A percentile compares a stretch with the other conserved stretches of the same genome.
phyloP scores from a whole-genome alignment of 495 filamentous ascomycete genomes.

The Sordaria brevicollis region DNA sequence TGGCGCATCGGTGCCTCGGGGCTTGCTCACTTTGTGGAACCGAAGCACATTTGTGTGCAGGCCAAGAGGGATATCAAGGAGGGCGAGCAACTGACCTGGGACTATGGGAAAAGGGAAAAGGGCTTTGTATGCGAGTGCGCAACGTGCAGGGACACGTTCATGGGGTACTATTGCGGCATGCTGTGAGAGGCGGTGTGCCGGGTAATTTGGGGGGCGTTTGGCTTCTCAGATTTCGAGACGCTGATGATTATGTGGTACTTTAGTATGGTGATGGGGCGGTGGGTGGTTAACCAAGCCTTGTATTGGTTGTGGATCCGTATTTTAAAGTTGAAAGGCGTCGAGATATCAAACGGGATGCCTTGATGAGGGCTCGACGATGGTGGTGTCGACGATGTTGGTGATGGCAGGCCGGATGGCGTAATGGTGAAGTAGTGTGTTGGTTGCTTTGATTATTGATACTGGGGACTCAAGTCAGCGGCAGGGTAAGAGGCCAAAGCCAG shows the following conservation, averaged over 20 bases:
- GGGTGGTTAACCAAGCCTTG: too few species aligned
- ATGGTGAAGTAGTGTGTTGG: neutral
- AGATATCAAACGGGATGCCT: too few species aligned
- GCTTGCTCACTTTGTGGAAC: constrained; percentile 8
- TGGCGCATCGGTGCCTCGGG: constrained; percentile 13
- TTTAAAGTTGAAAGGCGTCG: too few species aligned
- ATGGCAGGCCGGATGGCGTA: neutral
- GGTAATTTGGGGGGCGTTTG: neutral
- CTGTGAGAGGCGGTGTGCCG: constrained; percentile 1
- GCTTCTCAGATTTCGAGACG: too few species aligned
- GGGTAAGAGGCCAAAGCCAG: neutral
- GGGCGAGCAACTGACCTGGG: constrained; percentile 22
- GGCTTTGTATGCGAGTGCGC: constrained; percentile 15
- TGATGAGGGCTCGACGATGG: too few species aligned
- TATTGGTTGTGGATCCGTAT: neutral
- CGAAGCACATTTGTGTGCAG: constrained; percentile 15
- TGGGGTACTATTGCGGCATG: constrained; percentile 2
- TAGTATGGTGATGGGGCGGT: neutral
- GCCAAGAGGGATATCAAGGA: constrained; percentile 13
- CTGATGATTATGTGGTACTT: too few species aligned
- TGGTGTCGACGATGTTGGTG: too few species aligned
- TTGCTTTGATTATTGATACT: neutral
- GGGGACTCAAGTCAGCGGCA: neutral
- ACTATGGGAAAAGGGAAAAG: constrained; percentile 14
- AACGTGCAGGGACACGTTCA: constrained; percentile 3